Base-by-base conservation (phyloP, 257 asterid species). In the Misopates orontium region DNA sequence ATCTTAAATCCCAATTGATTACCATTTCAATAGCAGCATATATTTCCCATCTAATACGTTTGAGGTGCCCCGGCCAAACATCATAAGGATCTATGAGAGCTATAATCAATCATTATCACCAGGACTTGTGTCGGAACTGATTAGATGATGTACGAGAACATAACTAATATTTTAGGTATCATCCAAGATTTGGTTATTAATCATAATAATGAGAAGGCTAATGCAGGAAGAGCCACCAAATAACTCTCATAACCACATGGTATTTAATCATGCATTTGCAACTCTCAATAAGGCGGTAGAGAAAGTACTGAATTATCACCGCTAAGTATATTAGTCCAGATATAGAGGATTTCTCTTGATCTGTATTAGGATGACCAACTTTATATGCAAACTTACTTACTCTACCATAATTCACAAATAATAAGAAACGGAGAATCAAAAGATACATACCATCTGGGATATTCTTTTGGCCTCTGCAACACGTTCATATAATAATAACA, bases 401-500 rank as follows among this genome's bases (percentile, higher is more conserved):
- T 28, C 7, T 28, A 7, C 4, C n/a, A n/a, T 3, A 7, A 5
- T 23, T 25, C 12, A 64, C 11, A 31, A 23, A 24, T 15, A 2
- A 66, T 11, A 32, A 17, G 17, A 44, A 5, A 25, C 49, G 31
- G 13, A 18, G 25, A 55, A 36, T 24, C 45, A 42, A 63, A 39
- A 14, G 32, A 21, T 4, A 25, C 48, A 14, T 75, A 93, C 97
- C 96, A 71, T 79, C 58, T 78, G 86, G 21, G 98, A 72, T 47
- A 93, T 76, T 81, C 90, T 80, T 80, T 89, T 89, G 68, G 97
- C 91, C 75, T 90, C 98, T 9, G 79, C 12, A 16, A 86, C 94
- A 16, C 89, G 91, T 68, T 90, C 97, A 81, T 80, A 64, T 17
- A 84, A 71, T 18, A 77, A 62, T 55, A 90, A 67, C 55, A 90